Conservation (phyloP, 257 asterid genomes). For the Salvia rosmarinus region DNA sequence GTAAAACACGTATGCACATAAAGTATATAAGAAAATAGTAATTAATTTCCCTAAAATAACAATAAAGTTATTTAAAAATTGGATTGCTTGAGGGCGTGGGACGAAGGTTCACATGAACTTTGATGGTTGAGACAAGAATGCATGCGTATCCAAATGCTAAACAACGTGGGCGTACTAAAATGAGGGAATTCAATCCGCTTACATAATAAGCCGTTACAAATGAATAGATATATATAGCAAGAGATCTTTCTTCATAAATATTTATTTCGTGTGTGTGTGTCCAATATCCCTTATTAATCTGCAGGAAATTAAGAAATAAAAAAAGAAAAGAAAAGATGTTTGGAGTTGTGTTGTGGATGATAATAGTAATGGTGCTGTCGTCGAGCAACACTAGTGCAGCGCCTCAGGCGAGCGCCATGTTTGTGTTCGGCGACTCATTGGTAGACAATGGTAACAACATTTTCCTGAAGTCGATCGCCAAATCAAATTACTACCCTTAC, state of each 20-base stretch:
- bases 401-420: slow-evolving; percentile 66
- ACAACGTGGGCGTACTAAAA: slow-evolving; percentile 34
- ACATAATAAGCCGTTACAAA: slow-evolving; percentile 36
- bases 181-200: slow-evolving; percentile 25
- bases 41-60: too few species aligned
- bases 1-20: background rate
- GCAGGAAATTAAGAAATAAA: background rate
- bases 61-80: too few species aligned
- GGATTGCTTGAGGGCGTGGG: background rate
- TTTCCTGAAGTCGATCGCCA: slow-evolving; percentile 76
- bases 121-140: slow-evolving; percentile 15
- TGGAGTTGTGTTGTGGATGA: background rate
- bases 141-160: slow-evolving; percentile 34
- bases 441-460: slow-evolving; percentile 90
- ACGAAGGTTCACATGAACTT: slow-evolving; percentile 40
- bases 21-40: background rate
- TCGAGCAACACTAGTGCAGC: background rate
- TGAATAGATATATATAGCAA: background rate
- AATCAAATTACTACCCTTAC: slow-evolving; percentile 79
- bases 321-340: background rate
- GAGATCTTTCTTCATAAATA: background rate
- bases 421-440: slow-evolving; percentile 80
- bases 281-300: background rate
- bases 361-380: background rate
- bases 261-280: background rate